Base-by-base conservation (phyloP, 805 yeast genomes). In the Candida awuae region DNA sequence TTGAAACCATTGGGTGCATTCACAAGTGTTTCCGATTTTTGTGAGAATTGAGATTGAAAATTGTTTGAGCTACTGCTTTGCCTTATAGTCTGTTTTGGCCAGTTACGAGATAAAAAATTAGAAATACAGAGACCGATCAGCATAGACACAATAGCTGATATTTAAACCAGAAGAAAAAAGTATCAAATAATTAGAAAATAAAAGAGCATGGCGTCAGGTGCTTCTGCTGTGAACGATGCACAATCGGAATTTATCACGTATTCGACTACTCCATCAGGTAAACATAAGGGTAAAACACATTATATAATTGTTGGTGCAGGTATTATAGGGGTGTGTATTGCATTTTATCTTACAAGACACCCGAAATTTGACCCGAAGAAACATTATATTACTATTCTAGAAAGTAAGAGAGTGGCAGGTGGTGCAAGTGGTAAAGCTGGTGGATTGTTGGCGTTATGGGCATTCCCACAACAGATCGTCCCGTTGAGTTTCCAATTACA, bases 351-450 rank as follows among this genome's bases (percentile, higher is more conserved):
- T 29, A 83, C 92, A 2, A 72, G 73, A 42, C 97, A 90, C 58
- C 90, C 94, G 2, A 70, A 72, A 39, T 90, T 78, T 58, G 80
- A 82, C 51, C 75, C 84, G 0, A 65, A 67, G 23, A 79, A 75
- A 41, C 78, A 84, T 55, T 87, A 84, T 52, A 84, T 90, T 47
- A 84, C 95, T 6, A 73, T 90, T 15, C 56, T 92, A 12, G 98
- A 90, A 59, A 78, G 90, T 37, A 85, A 84, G 46, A 69, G 95
- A 52, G 94, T 94, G 6, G 98, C 97, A 0, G 94, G 96, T 37
- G 97, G 96, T 34, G 97, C 98, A 15, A 75, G 86, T 30, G 98
- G 98, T 39, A 92, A 90, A 53, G 97, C 98, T 6, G 98, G 97
- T 32, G 98, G 98, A 0, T 67, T 90, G 35, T 63, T 90, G 36